phyloP scores from a whole-genome alignment of 495 filamentous ascomycete genomes.

The Staphylotrichum tortipilum region DNA sequence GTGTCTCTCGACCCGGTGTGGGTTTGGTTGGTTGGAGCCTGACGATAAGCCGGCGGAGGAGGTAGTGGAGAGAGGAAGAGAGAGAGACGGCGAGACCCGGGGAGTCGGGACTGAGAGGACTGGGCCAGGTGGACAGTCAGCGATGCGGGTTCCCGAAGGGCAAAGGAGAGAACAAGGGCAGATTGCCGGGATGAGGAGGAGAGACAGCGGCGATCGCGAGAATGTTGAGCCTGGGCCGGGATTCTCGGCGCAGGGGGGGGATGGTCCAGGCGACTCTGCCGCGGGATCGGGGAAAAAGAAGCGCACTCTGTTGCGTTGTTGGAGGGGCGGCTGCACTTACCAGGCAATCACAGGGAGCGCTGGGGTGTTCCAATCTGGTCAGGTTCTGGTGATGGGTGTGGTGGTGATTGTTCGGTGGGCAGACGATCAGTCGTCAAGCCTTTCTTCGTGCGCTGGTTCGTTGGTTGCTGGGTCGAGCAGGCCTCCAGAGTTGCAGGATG shows the following conservation, averaged over 20 bases:
- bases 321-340: background rate
- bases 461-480: no score
- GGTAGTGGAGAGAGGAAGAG: background rate
- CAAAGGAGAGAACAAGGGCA: background rate
- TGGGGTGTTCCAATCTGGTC: background rate
- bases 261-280: slow-evolving; percentile 6
- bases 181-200: background rate
- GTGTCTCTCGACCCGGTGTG: background rate
- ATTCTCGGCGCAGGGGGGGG: background rate
- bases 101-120: background rate
- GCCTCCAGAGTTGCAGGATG: slow-evolving; percentile 1
- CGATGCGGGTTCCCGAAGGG: background rate
- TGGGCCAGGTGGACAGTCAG: background rate
- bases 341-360: background rate
- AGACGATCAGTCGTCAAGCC: no score
- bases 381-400: background rate
- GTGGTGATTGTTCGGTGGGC: no score
- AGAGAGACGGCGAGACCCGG: background rate
- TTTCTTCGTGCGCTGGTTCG: no score
- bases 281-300: background rate
- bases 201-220: background rate
- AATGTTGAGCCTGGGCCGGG: background rate
- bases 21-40: background rate
- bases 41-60: background rate
- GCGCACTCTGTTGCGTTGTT: no score